phyloP scores from a whole-genome alignment of 495 filamentous ascomycete genomes.

The Neurospora discreta region DNA sequence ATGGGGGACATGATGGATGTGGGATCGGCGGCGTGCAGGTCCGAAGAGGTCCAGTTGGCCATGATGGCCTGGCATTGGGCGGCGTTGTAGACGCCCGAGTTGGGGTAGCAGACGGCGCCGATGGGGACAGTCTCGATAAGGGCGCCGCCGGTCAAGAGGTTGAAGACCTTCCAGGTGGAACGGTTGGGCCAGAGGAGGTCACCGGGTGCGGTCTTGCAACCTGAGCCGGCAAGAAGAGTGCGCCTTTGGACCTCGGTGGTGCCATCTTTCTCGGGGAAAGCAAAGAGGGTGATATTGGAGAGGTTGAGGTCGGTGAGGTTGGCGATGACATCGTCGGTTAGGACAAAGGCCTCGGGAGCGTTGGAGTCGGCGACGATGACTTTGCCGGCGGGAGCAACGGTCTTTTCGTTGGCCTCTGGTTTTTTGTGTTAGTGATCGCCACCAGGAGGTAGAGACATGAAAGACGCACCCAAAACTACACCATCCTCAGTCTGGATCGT shows the following conservation, averaged over 20 bases:
- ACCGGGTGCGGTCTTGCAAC: conserved; percentile 41
- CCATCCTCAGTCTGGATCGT: neutral
- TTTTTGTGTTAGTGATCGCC: neutral
- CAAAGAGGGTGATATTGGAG: conserved; percentile 6
- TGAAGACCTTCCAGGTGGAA: conserved; percentile 32
- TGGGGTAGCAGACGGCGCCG: conserved; percentile 34
- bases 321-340: conserved; percentile 10
- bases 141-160: conserved; percentile 24
- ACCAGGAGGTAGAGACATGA: neutral
- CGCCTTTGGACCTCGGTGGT: neutral
- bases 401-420: conserved; percentile 5
- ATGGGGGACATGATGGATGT: conserved; percentile 40
- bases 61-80: conserved; percentile 27
- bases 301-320: conserved; percentile 8
- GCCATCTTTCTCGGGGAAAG: neutral
- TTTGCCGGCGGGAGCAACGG: conserved; percentile 6
- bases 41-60: conserved; percentile 21
- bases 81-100: conserved; percentile 33
- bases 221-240: neutral
- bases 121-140: conserved; percentile 15
- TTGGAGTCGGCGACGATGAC: neutral
- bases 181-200: conserved; percentile 34
- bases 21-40: conserved; percentile 30
- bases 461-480: neutral
- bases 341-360: neutral